A percentile compares a stretch with the other conserved stretches of the same genome.
Conservation (phyloP, 2,329 filamentous ascomycete species). For the Sporothrix brasiliensis region DNA sequence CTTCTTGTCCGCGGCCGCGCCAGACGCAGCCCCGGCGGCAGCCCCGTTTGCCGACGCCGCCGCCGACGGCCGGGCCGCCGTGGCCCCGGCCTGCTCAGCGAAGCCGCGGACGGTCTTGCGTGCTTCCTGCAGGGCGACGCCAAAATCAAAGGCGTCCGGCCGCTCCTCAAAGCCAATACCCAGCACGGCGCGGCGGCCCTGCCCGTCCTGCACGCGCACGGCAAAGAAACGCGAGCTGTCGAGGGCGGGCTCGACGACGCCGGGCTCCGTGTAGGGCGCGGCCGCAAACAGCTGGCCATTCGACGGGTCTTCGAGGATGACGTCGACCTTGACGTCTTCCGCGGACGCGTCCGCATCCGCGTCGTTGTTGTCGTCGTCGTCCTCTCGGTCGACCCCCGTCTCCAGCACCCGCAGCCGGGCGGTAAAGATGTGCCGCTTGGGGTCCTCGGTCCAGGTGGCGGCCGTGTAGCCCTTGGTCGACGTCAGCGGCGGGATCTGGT, state of each 20-base stretch:
- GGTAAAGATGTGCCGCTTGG: constrained; percentile 79
- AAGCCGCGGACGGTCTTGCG: constrained; percentile 60
- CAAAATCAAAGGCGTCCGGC: constrained; percentile 83
- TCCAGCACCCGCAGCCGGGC: constrained; percentile 78
- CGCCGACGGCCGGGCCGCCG: constrained; percentile 44
- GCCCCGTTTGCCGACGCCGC: neutral
- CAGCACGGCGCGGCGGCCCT: constrained; percentile 74
- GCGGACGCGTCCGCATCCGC: constrained; percentile 37
- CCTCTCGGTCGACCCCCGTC: constrained; percentile 59
- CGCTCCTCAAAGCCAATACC: constrained; percentile 88
- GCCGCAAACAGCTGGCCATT: constrained; percentile 80
- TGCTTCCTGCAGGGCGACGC: constrained; percentile 76
- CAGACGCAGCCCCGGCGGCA: neutral
- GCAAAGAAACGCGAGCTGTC: constrained; percentile 87
- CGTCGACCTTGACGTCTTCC: constrained; percentile 68
- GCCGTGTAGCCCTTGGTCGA: constrained; percentile 80
- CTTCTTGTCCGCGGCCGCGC: constrained; percentile 55
- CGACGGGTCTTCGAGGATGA: constrained; percentile 75
- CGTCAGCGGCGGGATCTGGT: constrained; percentile 79
- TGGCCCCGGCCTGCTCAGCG: constrained; percentile 42
- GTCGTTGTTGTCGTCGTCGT: constrained; percentile 36
- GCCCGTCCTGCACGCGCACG: constrained; percentile 73
- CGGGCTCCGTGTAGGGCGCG: constrained; percentile 69
- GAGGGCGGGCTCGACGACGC: constrained; percentile 73
- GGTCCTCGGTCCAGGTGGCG: constrained; percentile 72